A percentile compares a stretch with the other conserved stretches of the same genome.
These are phyloP conservation scores for Phytophthora pisi DNA, from an alignment of 352 stramenopile species.

Conservation along the genomic window DNA sequence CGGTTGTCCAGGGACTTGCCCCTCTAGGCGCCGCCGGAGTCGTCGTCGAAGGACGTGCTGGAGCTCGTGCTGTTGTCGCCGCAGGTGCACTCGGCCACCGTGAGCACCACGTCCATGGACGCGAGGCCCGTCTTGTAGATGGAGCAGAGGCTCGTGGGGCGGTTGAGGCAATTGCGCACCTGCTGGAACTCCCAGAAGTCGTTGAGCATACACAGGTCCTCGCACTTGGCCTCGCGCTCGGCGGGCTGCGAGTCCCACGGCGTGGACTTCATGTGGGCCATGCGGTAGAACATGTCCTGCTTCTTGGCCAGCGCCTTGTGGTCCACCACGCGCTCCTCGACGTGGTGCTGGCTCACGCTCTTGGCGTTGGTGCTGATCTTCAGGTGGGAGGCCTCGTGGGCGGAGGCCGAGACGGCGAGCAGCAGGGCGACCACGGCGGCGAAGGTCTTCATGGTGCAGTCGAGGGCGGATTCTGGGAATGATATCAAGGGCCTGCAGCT, in stretches of 20 bases:
- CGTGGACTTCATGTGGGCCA: slow-evolving; percentile 63
- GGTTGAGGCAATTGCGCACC: slow-evolving; percentile 61
- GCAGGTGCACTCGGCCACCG: slow-evolving; percentile 64
- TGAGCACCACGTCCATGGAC: slow-evolving; percentile 57
- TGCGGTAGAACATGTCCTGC: slow-evolving; percentile 49
- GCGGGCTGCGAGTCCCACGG: slow-evolving; percentile 62
- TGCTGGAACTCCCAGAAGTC: slow-evolving; percentile 68
- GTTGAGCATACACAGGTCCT: slow-evolving; percentile 61
- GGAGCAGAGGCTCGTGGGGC: slow-evolving; percentile 58
- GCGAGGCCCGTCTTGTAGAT: slow-evolving; percentile 59
- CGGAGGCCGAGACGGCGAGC: slow-evolving; percentile 14
- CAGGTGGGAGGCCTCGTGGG: slow-evolving; percentile 17
- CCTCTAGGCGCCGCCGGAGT: slow-evolving; percentile 1
- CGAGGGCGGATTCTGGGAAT: slow-evolving; percentile 15
- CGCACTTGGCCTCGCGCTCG: slow-evolving; percentile 60
- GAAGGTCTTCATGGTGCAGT: slow-evolving; percentile 31
- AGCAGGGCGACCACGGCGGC: slow-evolving; percentile 17
- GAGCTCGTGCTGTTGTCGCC: slow-evolving; percentile 39
- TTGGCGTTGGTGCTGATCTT: slow-evolving; percentile 25
- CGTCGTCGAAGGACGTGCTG: slow-evolving; percentile 7
- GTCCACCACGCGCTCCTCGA: slow-evolving; percentile 32
- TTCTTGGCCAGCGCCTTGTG: slow-evolving; percentile 34
- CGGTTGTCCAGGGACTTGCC: neutral
- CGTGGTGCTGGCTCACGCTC: slow-evolving; percentile 13
- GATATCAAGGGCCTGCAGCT: neutral